A percentile compares a stretch with the other conserved stretches of the same genome.
These are phyloP conservation scores for Gossypium davidsonii DNA, from an alignment of 441 rosid genomes.

Conservation along the genomic window DNA sequence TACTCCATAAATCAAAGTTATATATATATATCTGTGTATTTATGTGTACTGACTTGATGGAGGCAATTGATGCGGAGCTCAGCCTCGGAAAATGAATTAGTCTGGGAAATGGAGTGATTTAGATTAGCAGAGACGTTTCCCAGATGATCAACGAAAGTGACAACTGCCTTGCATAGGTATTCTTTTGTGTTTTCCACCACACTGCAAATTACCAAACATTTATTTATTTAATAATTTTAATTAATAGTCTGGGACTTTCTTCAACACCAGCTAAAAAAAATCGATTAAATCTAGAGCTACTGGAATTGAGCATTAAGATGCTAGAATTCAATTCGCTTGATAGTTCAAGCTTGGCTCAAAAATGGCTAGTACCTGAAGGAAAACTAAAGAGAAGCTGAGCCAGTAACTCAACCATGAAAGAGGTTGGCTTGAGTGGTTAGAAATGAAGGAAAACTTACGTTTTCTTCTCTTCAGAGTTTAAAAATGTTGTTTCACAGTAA, in stretches of 20 bases:
- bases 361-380: not conserved
- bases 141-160: conserved; percentile 61
- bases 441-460: conserved; percentile 26
- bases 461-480: conserved; percentile 35
- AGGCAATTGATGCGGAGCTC: conserved; percentile 49
- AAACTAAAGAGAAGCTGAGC: not conserved
- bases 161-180: conserved; percentile 53
- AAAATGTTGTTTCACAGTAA: conserved; percentile 49
- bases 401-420: not conserved
- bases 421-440: not conserved
- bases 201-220: conserved; percentile 26
- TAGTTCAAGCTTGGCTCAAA: no score
- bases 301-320: no score
- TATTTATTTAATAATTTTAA: no score
- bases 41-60: conserved; percentile 40
- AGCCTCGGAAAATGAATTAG: conserved; percentile 30
- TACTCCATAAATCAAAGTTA: not conserved
- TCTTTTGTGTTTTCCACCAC: conserved; percentile 54
- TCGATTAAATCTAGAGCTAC: no score
- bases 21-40: not conserved
- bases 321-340: no score
- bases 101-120: conserved; percentile 27
- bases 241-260: no score
- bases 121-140: conserved; percentile 56
- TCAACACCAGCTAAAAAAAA: no score